A percentile compares a stretch with the other conserved stretches of the same genome.
phyloP scores from a whole-genome alignment of 1,284 basidiomycete genomes.

The Pascua guehoae region DNA sequence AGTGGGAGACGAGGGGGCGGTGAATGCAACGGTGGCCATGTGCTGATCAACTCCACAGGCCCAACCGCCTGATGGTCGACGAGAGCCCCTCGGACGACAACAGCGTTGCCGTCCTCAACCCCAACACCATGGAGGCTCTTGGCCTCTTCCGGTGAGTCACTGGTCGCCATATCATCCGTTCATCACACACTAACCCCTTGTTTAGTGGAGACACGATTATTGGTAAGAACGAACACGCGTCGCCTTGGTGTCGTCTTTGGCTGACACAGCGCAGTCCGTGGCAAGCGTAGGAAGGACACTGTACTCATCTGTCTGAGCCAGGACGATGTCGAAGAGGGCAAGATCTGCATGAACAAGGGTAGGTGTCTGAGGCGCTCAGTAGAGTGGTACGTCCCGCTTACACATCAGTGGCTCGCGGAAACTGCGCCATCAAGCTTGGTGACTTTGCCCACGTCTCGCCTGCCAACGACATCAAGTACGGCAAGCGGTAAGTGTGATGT shows the following conservation, averaged over 20 bases:
- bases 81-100: conserved; percentile 85
- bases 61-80: conserved; percentile 91
- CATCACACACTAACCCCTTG: conserved; percentile 1
- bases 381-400: background rate
- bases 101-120: conserved; percentile 86
- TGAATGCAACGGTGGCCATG: background rate
- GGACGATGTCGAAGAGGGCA: conserved; percentile 95
- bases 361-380: conserved; percentile 4
- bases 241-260: background rate
- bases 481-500: conserved; percentile 63
- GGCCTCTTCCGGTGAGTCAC: conserved; percentile 78
- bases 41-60: conserved; percentile 54
- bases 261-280: conserved; percentile 54
- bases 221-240: conserved; percentile 21
- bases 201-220: conserved; percentile 43
- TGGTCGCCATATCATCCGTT: background rate
- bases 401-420: conserved; percentile 82
- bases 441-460: conserved; percentile 94
- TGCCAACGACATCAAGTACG: conserved; percentile 98
- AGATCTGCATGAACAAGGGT: conserved; percentile 95
- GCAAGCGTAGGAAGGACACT: conserved; percentile 92
- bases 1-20: conserved; percentile 44
- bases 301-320: conserved; percentile 93
- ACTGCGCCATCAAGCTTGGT: conserved; percentile 94
- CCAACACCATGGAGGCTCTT: conserved; percentile 92